Base-by-base conservation (phyloP, 495 filamentous ascomycete genomes). In the Podospora tetraspora region DNA sequence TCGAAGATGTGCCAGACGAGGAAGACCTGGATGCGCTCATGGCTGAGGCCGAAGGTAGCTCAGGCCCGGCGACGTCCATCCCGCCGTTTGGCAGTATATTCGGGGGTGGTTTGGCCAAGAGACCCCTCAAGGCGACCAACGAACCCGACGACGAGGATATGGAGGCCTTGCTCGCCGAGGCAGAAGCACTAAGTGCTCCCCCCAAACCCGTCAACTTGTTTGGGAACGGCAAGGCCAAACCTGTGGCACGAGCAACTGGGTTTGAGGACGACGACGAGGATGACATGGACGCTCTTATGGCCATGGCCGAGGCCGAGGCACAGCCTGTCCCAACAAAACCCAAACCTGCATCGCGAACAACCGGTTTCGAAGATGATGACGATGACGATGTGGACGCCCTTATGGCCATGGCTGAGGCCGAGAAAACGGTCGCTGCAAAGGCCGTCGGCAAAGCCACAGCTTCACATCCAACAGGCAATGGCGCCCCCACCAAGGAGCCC, bases 21-120 rank as follows among this genome's bases (percentile, higher is more conserved):
- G 84, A 86, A 63, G 82, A 85, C 57, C 66, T 86, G 3, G 84
- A 85, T 72, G 82, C 81, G 23, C 68, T 86, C 27, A 79, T 85
- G 75, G 84, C 82, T 0, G 82, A 84, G 67, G 74, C 73, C 23
- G 83, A 82, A 67, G 75, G 16, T 19, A 8, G 19, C 6, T 52
- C 43, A n/a, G 43, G 6, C 8, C 43, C 76, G 13, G 72, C 66
- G 62, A 66, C 71, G 11, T 66, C 62, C 29, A 58, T 12, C 2
- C 62, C 62, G 13, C 21, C 59, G 2, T 71, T 62, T 8, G 63
- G n/a, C 5, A 80, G 77, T 27, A 72, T 82, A 19, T 81, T 82
- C 52, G 79, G 79, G 24, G 66, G 61, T 29, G 68, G 72, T 37
- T 3, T 64, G 27, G 0, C 22, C 8, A 68, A 59, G 8, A 68